A percentile compares a stretch with the other conserved stretches of the same genome.
These are phyloP conservation scores for Achaetomium macrosporum DNA, from an alignment of 2,329 filamentous ascomycete species.

Conservation along the genomic window DNA sequence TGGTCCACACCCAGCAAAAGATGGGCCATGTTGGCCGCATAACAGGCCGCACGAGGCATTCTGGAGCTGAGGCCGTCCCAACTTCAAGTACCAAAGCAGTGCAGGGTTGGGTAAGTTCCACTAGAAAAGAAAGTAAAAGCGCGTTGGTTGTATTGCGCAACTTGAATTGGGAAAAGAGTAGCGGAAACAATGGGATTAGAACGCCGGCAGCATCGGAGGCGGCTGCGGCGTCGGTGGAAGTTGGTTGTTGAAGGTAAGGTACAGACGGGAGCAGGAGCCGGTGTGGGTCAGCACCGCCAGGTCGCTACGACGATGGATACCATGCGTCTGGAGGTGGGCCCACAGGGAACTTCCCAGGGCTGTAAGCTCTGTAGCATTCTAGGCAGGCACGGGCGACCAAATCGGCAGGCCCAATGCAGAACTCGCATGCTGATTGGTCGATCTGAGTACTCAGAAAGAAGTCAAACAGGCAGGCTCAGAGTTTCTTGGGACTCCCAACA, in stretches of 20 bases:
- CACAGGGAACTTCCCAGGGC: no score
- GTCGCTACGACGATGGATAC: background rate
- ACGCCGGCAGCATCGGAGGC: no score
- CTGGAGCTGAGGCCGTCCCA: background rate
- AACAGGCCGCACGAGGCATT: slow-evolving; percentile 17
- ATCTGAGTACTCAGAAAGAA: background rate
- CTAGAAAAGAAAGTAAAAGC: background rate
- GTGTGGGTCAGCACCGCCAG: background rate
- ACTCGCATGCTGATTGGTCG: slow-evolving; percentile 1
- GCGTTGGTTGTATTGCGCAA: no score
- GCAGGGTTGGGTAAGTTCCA: no score
- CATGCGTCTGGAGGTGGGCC: slow-evolving; percentile 6
- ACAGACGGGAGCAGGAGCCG: background rate
- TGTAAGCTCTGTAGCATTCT: background rate
- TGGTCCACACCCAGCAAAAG: background rate
- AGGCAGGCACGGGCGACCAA: slow-evolving; percentile 3
- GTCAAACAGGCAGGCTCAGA: background rate
- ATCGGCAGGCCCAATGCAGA: slow-evolving; percentile 9
- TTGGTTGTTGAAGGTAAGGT: background rate
- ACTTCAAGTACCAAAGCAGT: background rate
- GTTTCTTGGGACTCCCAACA: no score
- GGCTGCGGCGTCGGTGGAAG: no score
- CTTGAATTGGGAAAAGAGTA: background rate
- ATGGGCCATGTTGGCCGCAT: slow-evolving; percentile 10
- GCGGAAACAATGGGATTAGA: background rate